Evolutionary conservation across 805 yeast species (phyloP).

Genomic region (Kazachstania taianensis): DNA sequence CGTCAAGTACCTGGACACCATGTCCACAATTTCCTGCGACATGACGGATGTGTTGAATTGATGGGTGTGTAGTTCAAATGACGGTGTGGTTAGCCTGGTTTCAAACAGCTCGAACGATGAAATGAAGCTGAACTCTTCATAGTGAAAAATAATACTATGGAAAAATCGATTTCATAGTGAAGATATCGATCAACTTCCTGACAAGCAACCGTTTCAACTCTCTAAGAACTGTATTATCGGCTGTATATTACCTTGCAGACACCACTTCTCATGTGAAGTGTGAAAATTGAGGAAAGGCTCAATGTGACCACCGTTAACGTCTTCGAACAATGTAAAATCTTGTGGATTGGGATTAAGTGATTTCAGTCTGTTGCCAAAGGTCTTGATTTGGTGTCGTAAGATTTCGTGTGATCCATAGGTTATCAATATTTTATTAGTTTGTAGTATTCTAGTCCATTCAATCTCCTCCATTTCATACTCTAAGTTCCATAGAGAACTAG

Average conservation of each 20-base stretch:
- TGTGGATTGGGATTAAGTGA: background rate
- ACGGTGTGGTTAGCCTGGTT: no score
- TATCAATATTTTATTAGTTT: constrained; percentile 7
- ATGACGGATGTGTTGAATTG: no score
- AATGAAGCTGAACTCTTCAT: no score
- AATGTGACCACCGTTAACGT: constrained; percentile 13
- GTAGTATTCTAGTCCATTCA: constrained; percentile 12
- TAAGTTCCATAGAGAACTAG: constrained; percentile 9
- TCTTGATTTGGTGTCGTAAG: constrained; percentile 12
- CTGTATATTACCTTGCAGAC: background rate
- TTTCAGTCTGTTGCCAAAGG: constrained; percentile 7
- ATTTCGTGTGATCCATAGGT: constrained; percentile 20
- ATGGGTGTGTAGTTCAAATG: no score
- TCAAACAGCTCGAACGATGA: no score
- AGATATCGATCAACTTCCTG: no score
- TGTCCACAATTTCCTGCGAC: constrained; percentile 44
- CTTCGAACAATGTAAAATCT: constrained; percentile 4
- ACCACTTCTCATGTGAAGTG: background rate
- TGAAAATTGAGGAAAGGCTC: constrained; percentile 5
- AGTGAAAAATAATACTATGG: no score
- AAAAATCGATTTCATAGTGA: no score
- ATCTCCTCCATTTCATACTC: constrained; percentile 12
- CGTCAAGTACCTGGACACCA: constrained; percentile 34
- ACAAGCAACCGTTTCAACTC: no score
- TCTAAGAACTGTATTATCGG: background rate